Base-by-base conservation (phyloP, 345 rosid species). In the Stellera chamaejasme region DNA sequence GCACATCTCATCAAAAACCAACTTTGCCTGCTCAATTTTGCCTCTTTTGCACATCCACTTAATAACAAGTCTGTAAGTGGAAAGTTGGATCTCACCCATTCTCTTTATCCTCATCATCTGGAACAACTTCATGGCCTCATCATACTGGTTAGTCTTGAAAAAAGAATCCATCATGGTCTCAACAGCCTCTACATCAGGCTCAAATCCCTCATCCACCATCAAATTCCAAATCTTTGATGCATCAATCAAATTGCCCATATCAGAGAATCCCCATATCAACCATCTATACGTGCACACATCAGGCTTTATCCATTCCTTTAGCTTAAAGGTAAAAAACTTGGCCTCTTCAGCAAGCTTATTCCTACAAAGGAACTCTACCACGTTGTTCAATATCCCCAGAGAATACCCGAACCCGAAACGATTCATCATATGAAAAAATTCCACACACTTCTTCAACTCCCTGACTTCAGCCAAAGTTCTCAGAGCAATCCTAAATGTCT, bases 161-260 rank as follows among this genome's bases (percentile, higher is more conserved):
- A 88, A 44, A 2, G 89, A 75, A 64, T 83, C 91, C 63, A 83
- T 77, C 67, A 90, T 78, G 23, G 70, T 70, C 54, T 87, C 84
- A n/a, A 75, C 78, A 54, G 72, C 87, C 47, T 78, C 77, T 2
- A 75, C 48, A 59, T 70, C 74, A 0, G 83, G 78, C 54, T 83
- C 86, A 0, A 77, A 64, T 26, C 82, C 85, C 55, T 85, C 78
- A 43, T 88, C 98, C 75, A 80, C 78, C 83, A 91, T 80, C 69
- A 75, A 54, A 62, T 91, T 88, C 96, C 98, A 91, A 52, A 85
- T 23, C 62, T 77, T 83, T 5, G 80, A 79, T 14, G 96, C 98
- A 67, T 83, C 85, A 11, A 88, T 61, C 77, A 88, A 54, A 65
- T 78, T 81, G 65, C 89, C 94, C 36, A 65, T 77, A 42, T 83